A percentile compares a stretch with the other conserved stretches of the same genome.
Conservation (phyloP, 768 basidiomycete species). For the Termitomyces bulborhizus region DNA sequence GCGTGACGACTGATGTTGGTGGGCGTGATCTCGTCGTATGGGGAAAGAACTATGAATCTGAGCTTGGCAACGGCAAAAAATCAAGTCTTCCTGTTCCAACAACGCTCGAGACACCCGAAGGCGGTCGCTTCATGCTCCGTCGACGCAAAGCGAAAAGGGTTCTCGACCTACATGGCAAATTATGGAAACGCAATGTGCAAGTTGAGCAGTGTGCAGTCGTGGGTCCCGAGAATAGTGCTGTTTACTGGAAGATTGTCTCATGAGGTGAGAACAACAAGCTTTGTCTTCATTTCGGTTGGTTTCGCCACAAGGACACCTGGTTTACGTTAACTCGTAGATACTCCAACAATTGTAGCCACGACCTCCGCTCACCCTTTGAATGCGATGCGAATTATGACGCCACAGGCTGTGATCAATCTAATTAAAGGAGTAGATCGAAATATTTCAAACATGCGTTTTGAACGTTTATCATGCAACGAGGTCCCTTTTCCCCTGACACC, state of each 20-base stretch:
- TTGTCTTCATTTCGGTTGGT: not conserved
- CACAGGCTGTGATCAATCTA: not conserved
- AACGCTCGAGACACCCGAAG: constrained; percentile 42
- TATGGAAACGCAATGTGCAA: constrained; percentile 52
- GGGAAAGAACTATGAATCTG: constrained; percentile 70
- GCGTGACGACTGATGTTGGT: constrained; percentile 37
- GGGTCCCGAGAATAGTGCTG: constrained; percentile 56
- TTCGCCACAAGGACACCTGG: not conserved
- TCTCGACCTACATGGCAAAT: constrained; percentile 50
- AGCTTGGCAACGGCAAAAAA: constrained; percentile 72
- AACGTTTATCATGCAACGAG: not conserved
- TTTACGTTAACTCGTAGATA: not conserved
- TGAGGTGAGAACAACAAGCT: not conserved
- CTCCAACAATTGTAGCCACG: not conserved
- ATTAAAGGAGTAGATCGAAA: not conserved
- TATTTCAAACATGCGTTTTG: not conserved
- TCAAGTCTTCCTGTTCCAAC: constrained; percentile 51
- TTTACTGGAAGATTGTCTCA: constrained; percentile 60
- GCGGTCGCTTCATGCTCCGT: constrained; percentile 54
- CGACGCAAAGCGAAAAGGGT: constrained; percentile 44
- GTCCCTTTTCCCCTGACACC: not conserved
- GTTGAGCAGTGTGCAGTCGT: constrained; percentile 62
- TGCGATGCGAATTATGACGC: not conserved
- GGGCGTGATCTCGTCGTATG: constrained; percentile 67
- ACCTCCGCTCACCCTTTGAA: not conserved